A percentile compares a stretch with the other conserved stretches of the same genome.
These are phyloP conservation scores for Fusarium sp. DNA, from an alignment of 2,329 filamentous ascomycete species.

Conservation along the genomic window DNA sequence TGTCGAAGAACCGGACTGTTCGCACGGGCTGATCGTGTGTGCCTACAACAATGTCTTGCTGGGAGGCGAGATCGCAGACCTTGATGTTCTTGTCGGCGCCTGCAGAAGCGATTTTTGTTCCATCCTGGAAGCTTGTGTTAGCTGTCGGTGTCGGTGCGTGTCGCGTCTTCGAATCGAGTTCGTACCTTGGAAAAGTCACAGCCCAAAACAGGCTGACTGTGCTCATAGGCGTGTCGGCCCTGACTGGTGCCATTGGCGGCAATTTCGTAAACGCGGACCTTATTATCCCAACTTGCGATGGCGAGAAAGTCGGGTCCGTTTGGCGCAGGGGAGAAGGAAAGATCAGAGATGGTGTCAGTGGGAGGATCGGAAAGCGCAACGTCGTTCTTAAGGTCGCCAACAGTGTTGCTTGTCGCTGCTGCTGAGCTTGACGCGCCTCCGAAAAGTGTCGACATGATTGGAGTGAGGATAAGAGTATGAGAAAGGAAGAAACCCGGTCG, in stretches of 20 bases:
- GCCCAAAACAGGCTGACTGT: conserved; percentile 85
- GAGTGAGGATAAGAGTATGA: conserved; percentile 13
- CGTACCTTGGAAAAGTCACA: conserved; percentile 90
- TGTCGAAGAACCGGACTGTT: conserved; percentile 82
- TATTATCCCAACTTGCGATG: conserved; percentile 96
- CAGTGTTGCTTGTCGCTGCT: conserved; percentile 74
- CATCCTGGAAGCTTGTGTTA: conserved; percentile 72
- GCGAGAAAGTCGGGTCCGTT: conserved; percentile 80
- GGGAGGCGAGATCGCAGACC: conserved; percentile 82
- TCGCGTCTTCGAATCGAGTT: not conserved
- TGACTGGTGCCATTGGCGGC: conserved; percentile 80
- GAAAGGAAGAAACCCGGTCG: conserved; percentile 15
- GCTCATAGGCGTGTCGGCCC: conserved; percentile 87
- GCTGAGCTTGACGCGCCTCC: conserved; percentile 61
- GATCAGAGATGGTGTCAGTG: conserved; percentile 88
- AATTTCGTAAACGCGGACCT: conserved; percentile 97
- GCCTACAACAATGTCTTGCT: conserved; percentile 79
- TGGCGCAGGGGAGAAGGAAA: conserved; percentile 80
- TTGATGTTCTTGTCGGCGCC: conserved; percentile 93
- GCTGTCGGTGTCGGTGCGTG: not conserved
- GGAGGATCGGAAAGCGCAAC: conserved; percentile 83
- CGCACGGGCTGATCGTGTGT: conserved; percentile 88
- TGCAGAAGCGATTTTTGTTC: conserved; percentile 86
- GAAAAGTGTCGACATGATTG: conserved; percentile 75
- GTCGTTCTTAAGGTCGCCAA: conserved; percentile 92